Base-by-base conservation (phyloP, 805 yeast species). In the Jamesozyma jinghongensis region DNA sequence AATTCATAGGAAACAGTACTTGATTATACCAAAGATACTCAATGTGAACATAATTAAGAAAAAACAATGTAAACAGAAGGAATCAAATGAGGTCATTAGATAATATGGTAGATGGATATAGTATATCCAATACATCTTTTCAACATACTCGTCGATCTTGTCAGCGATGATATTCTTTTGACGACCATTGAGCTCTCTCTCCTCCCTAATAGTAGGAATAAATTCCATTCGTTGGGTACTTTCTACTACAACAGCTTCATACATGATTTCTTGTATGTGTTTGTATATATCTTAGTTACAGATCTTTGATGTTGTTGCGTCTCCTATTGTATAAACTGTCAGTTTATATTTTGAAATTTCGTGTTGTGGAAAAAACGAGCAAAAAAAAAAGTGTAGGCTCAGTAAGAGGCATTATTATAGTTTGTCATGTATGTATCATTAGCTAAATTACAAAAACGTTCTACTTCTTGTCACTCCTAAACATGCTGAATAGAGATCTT, bases 31-130 rank as follows among this genome's bases (percentile, higher is more conserved):
- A 48, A 65, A 69, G 8, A 67, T 44, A 42, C 65, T 56, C 8
- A 68, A 44, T 17, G 69, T 59, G 44, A 67, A 54, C 14, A 68
- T 46, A 4, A 59, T 51, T 19, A 69, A 49, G 47, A 66, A 65
- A 44, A 66, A 61, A 3, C 55, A 44, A 48, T 67, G 73, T 14
- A 69, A 46, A 13, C 63, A 48, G 37, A 64, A 63, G 2, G 73
- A 69, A 40, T 69, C 73, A 34, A 59, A 62, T 3, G 61, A 48
- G 19, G 70, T 66, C 71, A 69, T 65, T 39, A 69, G 42, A 42
- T 68, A 68, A 47, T 62, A 68, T 14, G 73, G 73, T 36, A 68
- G 47, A 47, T 69, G 71, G 19, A 68, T 60, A 40, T 68, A 68
- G 44, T 69, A 69, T 37, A 61, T 65, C 73, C 73, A 69, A 45